phyloP scores from a whole-genome alignment of 2,329 filamentous ascomycete genomes.

The Passalora sequoiae region DNA sequence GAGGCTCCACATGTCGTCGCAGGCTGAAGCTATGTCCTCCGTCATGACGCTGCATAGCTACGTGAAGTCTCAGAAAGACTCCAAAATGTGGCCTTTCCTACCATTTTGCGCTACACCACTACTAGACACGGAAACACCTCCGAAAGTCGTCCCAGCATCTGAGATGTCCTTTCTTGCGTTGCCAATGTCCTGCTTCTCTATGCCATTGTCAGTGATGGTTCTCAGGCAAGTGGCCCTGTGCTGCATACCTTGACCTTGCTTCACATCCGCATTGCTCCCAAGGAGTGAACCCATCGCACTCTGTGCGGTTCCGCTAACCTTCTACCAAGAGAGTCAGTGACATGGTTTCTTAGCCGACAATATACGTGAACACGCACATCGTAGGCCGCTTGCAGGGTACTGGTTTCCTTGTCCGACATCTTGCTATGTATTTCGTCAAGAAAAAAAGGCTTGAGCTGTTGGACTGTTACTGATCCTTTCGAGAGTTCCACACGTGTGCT shows the following conservation, averaged over 20 bases:
- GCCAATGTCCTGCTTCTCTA: conserved; percentile 58
- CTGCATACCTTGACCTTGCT: conserved; percentile 29
- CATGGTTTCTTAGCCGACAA: not conserved
- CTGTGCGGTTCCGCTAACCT: conserved; percentile 66
- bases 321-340: conserved; percentile 40
- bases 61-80: too few species aligned
- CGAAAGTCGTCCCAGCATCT: conserved; percentile 69
- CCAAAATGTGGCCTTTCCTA: too few species aligned
- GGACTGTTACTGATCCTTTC: not conserved
- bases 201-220: conserved; percentile 32
- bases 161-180: conserved; percentile 66
- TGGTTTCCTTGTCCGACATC: conserved; percentile 53
- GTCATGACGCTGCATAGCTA: too few species aligned
- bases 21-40: too few species aligned
- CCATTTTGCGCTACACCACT: conserved; percentile 68
- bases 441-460: not conserved
- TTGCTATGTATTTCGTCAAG: too few species aligned
- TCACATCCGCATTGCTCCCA: conserved; percentile 64
- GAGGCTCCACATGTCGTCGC: too few species aligned
- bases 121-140: conserved; percentile 63
- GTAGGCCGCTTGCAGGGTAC: conserved; percentile 72
- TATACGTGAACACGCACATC: conserved; percentile 31
- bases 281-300: conserved; percentile 66
- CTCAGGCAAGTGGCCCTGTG: not conserved
- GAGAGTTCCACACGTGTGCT: too few species aligned